Conservation (phyloP, 164 flowering plant species). For the Tetrastigma voinierianum region DNA sequence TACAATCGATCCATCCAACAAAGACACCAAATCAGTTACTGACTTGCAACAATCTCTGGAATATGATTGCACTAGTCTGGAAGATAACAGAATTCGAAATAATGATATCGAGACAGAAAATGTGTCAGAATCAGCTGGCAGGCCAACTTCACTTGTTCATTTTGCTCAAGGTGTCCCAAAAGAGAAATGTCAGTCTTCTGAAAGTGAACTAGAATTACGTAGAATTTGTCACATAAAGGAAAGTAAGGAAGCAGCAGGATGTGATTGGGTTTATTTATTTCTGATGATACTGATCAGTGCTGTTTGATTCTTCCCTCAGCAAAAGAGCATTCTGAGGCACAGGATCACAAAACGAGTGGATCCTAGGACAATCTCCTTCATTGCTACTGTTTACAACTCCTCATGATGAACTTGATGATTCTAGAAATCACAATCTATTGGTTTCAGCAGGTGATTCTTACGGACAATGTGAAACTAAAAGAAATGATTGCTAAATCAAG, state of each 20-base stretch:
- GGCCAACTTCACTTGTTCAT: neutral
- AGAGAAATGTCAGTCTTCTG: neutral
- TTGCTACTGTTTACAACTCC: constrained; percentile 19
- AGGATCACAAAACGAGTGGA: constrained; percentile 12
- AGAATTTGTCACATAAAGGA: constrained; percentile 7
- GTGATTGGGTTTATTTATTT: constrained; percentile 10
- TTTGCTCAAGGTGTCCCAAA: neutral
- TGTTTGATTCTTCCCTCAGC: constrained; percentile 9
- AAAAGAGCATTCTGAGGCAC: constrained; percentile 5
- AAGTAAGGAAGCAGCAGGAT: constrained; percentile 11
- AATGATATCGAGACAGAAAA: neutral
- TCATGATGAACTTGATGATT: neutral
- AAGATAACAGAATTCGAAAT: neutral
- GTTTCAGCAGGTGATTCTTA: constrained; percentile 5
- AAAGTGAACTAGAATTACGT: constrained; percentile 16
- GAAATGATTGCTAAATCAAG: constrained; percentile 4
- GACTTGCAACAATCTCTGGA: constrained; percentile 18
- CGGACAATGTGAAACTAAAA: constrained; percentile 7
- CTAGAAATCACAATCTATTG: neutral
- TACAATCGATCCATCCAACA: constrained; percentile 8
- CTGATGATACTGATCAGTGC: constrained; percentile 15
- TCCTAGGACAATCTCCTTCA: constrained; percentile 14
- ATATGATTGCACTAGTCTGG: constrained; percentile 16
- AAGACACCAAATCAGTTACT: constrained; percentile 6
- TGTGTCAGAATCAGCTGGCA: neutral